Percentiles rank a stretch among this genome's conserved stretches.
These are phyloP conservation scores for Daldinia concentrica DNA, from an alignment of 495 filamentous ascomycete species.

Conservation along the genomic window DNA sequence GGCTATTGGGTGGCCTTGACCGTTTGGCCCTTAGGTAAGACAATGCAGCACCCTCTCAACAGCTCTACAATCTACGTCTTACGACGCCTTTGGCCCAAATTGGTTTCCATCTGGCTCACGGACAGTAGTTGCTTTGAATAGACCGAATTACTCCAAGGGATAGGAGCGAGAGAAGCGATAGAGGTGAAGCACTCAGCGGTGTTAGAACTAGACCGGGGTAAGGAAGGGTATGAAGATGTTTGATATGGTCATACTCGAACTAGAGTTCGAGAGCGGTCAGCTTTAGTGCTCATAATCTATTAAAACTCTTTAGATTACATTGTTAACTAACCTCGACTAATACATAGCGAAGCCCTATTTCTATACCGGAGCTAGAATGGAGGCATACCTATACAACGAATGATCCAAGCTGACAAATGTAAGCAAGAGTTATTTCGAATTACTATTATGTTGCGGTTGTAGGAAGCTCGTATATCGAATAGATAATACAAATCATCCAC, in stretches of 20 bases:
- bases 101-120: not conserved
- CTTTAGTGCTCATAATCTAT: not conserved
- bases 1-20: not conserved
- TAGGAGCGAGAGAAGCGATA: not conserved
- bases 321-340: not conserved
- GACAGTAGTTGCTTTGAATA: not conserved
- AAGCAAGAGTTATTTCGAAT: too few species aligned
- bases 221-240: not conserved
- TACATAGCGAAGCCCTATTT: not conserved
- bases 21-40: not conserved
- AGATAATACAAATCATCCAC: too few species aligned
- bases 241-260: not conserved
- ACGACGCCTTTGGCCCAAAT: too few species aligned
- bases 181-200: too few species aligned
- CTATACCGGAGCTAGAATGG: too few species aligned
- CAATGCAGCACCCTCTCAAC: not conserved
- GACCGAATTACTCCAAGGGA: not conserved
- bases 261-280: not conserved
- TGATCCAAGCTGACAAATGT: too few species aligned
- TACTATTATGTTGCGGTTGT: too few species aligned
- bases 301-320: not conserved
- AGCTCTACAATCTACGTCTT: not conserved
- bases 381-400: too few species aligned
- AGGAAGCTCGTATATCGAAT: too few species aligned
- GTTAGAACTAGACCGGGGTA: not conserved